A percentile compares a stretch with the other conserved stretches of the same genome.
These are phyloP conservation scores for Seminavis robusta DNA, from an alignment of 108 stramenopile species.

Conservation along the genomic window DNA sequence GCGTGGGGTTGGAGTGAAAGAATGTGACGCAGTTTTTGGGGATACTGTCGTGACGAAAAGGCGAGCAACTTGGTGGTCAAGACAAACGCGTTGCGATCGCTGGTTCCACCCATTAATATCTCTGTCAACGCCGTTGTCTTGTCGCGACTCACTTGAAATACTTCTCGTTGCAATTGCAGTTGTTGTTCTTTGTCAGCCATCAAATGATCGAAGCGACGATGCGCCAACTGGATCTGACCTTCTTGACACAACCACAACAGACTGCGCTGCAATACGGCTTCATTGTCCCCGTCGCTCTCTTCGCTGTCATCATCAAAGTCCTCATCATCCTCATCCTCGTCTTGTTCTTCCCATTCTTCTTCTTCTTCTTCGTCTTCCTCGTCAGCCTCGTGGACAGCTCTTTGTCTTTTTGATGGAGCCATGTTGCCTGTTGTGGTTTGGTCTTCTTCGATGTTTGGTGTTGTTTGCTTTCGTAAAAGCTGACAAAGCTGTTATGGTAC, in stretches of 20 bases:
- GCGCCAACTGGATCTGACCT: constrained; percentile 21
- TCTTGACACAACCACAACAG: constrained; percentile 27
- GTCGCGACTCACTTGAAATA: constrained; percentile 20
- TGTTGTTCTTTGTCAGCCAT: neutral
- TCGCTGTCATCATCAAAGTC: too few species aligned
- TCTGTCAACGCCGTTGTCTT: constrained; percentile 18
- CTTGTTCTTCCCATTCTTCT: too few species aligned
- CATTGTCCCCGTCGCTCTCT: too few species aligned
- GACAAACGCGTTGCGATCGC: constrained; percentile 5
- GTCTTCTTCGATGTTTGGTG: too few species aligned
- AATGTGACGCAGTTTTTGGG: neutral
- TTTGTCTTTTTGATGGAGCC: too few species aligned
- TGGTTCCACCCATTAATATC: constrained; percentile 24
- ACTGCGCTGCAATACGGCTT: too few species aligned
- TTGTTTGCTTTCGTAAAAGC: too few species aligned
- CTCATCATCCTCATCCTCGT: too few species aligned
- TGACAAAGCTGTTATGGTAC: too few species aligned
- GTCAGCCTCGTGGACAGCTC: too few species aligned
- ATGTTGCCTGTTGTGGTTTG: too few species aligned
- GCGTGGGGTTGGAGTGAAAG: constrained; percentile 6
- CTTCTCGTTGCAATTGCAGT: constrained; percentile 2
- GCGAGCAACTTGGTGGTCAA: constrained; percentile 5
- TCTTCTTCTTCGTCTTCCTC: too few species aligned
- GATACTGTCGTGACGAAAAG: neutral
- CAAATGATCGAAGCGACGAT: constrained; percentile 12